Base-by-base conservation (phyloP, 495 filamentous ascomycete genomes). In the Tuber indicum region DNA sequence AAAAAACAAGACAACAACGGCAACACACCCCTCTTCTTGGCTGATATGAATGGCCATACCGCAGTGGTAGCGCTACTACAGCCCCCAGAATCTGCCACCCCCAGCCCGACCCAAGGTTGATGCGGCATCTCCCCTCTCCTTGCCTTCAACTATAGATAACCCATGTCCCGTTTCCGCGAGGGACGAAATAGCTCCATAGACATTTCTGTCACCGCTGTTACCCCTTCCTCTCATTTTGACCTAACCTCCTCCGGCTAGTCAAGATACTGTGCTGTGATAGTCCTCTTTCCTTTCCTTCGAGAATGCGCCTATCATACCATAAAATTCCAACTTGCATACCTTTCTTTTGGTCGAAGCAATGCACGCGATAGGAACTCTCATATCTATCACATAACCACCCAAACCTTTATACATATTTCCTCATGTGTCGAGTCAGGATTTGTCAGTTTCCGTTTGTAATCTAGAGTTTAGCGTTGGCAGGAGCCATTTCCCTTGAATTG, bases 1-100 rank as follows among this genome's bases (percentile, higher is more conserved):
- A 7, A 10, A 0, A 10, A 10, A n/a, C 23, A 2, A 0, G 23
- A 12, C 12, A 7, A 8, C 3, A 0, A 0, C 1, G 9, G 10
- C 49, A 23, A 26, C 10, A 58, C 49, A 3, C 49, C 49, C 2
- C 46, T 49, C 46, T 23, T 0, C 0, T 0, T 17, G 17, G 46
- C 46, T 49, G 6, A 3, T 49, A 3, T 0, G 17, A 0, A 7
- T 23, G 46, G 3, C 16, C 46, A 8, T 8, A 19, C 3, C 16
- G 46, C 19, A 21, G 19, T 49, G 46, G 46, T 49, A 17, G 6
- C 43, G 43, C 43, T 44, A 44, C 43, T 44, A 44, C 43, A 44
- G 43, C 43, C 43, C 43, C 43, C 10, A 12, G 43, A 0, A 8
- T n/a, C 0, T 44, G 43, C 10, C 10, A 44, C 43, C 43, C 7